These are phyloP conservation scores for Parascedosporium putredinis DNA, from an alignment of 2,329 filamentous ascomycete genomes.

Conservation along the genomic window DNA sequence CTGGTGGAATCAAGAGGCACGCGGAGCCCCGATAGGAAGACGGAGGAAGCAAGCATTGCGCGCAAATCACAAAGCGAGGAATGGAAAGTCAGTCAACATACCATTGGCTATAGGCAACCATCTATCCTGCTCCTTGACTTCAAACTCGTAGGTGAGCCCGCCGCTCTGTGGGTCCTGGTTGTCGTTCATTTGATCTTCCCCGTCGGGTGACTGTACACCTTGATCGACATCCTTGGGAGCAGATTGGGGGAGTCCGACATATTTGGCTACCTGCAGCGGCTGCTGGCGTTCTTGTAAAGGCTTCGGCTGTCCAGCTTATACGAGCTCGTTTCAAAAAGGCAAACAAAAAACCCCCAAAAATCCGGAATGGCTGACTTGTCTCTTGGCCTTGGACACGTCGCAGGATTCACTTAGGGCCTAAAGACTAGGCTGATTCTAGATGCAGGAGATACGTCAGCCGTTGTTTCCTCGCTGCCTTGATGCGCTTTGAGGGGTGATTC, in stretches of 20 bases:
- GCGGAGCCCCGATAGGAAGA: constrained; percentile 5
- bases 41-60: background rate
- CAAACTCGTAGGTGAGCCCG: constrained; percentile 79
- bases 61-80: background rate
- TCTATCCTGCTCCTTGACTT: constrained; percentile 98
- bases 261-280: constrained; percentile 65
- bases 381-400: constrained; percentile 52
- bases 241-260: constrained; percentile 84
- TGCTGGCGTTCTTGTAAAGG: constrained; percentile 51
- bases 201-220: constrained; percentile 84
- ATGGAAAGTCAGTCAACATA: constrained; percentile 46
- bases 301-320: constrained; percentile 45
- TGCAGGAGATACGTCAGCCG: constrained; percentile 8
- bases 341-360: too few species aligned
- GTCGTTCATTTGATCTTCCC: constrained; percentile 91
- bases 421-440: constrained; percentile 4
- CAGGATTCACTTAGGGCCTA: constrained; percentile 32
- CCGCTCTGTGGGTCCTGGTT: constrained; percentile 66
- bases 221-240: constrained; percentile 92
- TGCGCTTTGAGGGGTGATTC: background rate
- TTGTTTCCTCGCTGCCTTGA: constrained; percentile 1
- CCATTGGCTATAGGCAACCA: constrained; percentile 99
- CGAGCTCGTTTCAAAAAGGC: constrained; percentile 34
- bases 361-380: constrained; percentile 48
- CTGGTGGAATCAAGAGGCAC: constrained; percentile 24